Evolutionary conservation across 495 filamentous ascomycete genomes (phyloP).

Genomic region (Oidiodendron maius): DNA sequence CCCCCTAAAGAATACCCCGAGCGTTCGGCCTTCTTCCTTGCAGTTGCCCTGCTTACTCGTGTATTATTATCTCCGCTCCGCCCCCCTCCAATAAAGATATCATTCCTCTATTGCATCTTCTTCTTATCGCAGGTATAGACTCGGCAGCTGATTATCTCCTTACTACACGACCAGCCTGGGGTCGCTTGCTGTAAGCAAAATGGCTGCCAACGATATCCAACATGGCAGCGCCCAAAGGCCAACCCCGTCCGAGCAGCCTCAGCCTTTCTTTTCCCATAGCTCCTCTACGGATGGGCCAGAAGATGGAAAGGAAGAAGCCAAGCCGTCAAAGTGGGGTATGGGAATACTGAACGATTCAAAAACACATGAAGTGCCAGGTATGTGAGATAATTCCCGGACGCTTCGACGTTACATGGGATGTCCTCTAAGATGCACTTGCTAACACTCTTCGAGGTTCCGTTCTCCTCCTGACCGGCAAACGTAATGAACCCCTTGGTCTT

Average conservation of each 20-base stretch:
- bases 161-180: too few species aligned
- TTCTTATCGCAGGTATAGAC: too few species aligned
- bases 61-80: too few species aligned
- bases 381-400: constrained; percentile 21
- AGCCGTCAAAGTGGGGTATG: constrained; percentile 58
- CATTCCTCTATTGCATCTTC: too few species aligned
- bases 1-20: too few species aligned
- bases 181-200: background rate
- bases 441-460: constrained; percentile 57
- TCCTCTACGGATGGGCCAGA: constrained; percentile 5
- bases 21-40: too few species aligned
- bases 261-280: constrained; percentile 19
- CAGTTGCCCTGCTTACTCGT: too few species aligned
- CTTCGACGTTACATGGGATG: background rate
- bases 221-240: background rate
- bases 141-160: too few species aligned
- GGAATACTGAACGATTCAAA: constrained; percentile 77
- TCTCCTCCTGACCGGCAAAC: constrained; percentile 65
- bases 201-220: background rate
- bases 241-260: constrained; percentile 1
- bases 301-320: constrained; percentile 10
- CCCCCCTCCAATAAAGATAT: too few species aligned
- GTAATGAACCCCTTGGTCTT: constrained; percentile 78
- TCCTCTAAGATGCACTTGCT: background rate
- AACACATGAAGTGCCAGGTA: constrained; percentile 91